phyloP scores from a whole-genome alignment of 306 rosid genomes.

The Acacia crassicarpa region DNA sequence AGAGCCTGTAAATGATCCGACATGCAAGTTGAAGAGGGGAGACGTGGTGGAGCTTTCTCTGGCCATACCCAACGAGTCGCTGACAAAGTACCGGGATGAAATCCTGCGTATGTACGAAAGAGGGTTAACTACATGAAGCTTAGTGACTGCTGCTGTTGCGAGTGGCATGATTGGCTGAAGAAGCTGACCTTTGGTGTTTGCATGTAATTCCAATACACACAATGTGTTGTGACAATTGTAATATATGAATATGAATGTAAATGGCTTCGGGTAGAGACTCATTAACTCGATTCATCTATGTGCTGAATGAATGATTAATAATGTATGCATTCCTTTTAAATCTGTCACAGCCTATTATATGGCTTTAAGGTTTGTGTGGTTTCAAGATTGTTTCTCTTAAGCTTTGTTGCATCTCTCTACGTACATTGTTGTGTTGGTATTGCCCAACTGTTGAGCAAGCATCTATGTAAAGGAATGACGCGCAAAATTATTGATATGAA shows the following conservation, averaged over 20 bases:
- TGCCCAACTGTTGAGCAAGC: neutral
- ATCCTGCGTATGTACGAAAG: too few relatives aligned
- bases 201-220: constrained; percentile 11
- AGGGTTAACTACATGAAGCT: constrained; percentile 19
- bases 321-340: constrained; percentile 18
- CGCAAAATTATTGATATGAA: neutral
- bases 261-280: constrained; percentile 35
- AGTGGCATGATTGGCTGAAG: constrained; percentile 60
- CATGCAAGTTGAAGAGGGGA: constrained; percentile 87
- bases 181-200: constrained; percentile 44
- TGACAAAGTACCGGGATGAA: constrained; percentile 34
- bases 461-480: neutral
- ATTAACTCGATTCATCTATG: constrained; percentile 45
- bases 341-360: neutral
- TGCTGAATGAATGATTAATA: constrained; percentile 40
- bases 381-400: neutral
- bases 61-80: constrained; percentile 70
- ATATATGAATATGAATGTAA: constrained; percentile 50
- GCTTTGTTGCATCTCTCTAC: neutral
- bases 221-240: constrained; percentile 31
- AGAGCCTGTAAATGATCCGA: constrained; percentile 66
- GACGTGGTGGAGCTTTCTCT: constrained; percentile 91
- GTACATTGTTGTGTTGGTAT: neutral
- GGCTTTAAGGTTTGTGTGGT: neutral
- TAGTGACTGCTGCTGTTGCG: constrained; percentile 32